Percentiles rank a stretch among this genome's conserved stretches.
These are phyloP conservation scores for Russula emetica DNA, from an alignment of 768 basidiomycete species.

Conservation along the genomic window DNA sequence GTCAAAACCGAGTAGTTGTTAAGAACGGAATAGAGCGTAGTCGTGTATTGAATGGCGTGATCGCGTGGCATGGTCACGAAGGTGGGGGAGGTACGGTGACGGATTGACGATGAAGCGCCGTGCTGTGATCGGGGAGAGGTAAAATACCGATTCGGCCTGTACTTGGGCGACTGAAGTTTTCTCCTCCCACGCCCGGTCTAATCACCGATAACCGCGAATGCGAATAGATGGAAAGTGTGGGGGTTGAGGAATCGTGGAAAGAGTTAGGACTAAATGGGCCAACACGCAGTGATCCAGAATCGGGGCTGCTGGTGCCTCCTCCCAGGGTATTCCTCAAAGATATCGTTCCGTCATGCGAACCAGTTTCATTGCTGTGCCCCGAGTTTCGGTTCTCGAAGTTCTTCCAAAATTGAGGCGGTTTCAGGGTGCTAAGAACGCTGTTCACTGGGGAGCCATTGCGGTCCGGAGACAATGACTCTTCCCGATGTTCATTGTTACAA, in stretches of 20 bases:
- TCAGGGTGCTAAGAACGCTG: too few relatives aligned
- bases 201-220: neutral
- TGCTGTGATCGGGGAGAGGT: neutral
- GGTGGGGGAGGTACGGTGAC: neutral
- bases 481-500: neutral
- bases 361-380: neutral
- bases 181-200: neutral
- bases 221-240: neutral
- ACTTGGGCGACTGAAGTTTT: neutral
- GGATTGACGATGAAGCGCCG: neutral
- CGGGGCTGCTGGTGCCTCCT: neutral
- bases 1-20: neutral
- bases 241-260: slow-evolving; percentile 4
- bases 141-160: neutral
- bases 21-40: neutral
- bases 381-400: neutral
- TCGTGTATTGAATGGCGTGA: neutral
- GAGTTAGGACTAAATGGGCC: neutral
- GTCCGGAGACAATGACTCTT: neutral
- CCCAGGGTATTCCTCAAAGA: neutral
- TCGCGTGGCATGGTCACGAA: neutral
- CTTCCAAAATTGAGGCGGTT: neutral
- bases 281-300: neutral
- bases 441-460: neutral
- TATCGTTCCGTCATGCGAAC: neutral